These are phyloP conservation scores for Podospora comata DNA, from an alignment of 495 filamentous ascomycete genomes.

Conservation along the genomic window DNA sequence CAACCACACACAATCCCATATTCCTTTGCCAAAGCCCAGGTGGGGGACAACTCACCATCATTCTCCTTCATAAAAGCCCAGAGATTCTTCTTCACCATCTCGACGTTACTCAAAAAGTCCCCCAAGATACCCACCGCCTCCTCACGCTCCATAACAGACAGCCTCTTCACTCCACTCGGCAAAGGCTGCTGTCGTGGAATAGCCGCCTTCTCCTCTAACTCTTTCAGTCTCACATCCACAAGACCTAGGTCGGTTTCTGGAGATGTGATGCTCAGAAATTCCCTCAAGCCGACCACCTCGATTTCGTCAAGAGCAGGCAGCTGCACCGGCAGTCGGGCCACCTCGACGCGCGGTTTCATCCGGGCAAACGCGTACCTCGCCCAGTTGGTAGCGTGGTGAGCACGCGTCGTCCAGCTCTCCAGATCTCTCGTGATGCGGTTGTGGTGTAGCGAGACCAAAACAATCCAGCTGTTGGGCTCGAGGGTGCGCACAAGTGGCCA, in stretches of 20 bases:
- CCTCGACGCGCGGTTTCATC: neutral
- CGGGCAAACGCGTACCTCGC: neutral
- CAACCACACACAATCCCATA: too few species aligned
- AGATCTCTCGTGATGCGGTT: neutral
- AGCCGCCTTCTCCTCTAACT: neutral
- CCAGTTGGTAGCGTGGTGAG: neutral
- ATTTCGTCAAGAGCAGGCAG: neutral
- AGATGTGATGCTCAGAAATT: neutral
- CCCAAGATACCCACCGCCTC: neutral
- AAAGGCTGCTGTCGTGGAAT: neutral
- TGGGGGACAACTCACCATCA: neutral
- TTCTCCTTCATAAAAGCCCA: neutral
- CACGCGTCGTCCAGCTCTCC: neutral
- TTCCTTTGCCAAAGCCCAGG: too few species aligned
- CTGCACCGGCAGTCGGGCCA: neutral
- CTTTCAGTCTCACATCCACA: neutral
- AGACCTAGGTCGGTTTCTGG: neutral
- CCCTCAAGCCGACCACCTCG: neutral
- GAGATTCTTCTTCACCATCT: neutral
- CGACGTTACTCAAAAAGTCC: neutral
- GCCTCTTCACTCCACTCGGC: neutral
- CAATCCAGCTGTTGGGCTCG: neutral
- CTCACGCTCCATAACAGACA: neutral
- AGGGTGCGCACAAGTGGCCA: neutral
- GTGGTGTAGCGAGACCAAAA: neutral